Conservation (phyloP, 2,329 filamentous ascomycete genomes). For the Emericellopsis atlantica region DNA sequence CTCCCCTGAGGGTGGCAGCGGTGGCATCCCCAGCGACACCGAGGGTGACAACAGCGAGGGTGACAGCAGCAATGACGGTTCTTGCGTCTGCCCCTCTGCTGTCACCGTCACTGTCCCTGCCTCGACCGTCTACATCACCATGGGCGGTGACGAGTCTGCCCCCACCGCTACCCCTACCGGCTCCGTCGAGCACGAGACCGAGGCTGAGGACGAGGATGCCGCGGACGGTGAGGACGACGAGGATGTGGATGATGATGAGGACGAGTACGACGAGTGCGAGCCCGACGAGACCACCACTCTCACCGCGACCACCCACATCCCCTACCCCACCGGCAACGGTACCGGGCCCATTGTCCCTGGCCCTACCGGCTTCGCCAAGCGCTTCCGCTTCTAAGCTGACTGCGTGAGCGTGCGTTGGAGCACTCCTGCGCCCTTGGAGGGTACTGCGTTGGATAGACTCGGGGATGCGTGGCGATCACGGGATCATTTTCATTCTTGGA, state of each 20-base stretch:
- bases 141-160: conserved; percentile 10
- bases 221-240: conserved; percentile 8
- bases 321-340: conserved; percentile 27
- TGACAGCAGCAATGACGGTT: no score
- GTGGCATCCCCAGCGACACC: conserved; percentile 4
- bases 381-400: conserved; percentile 11
- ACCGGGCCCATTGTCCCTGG: conserved; percentile 15
- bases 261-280: conserved; percentile 2
- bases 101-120: conserved; percentile 17
- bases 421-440: no score
- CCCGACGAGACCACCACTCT: conserved; percentile 2
- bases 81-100: conserved; percentile 7
- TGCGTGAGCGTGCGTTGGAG: no score
- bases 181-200: conserved; percentile 2
- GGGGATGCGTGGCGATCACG: no score
- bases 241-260: conserved; percentile 6
- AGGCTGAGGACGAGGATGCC: conserved; percentile 5
- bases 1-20: conserved; percentile 4
- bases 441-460: no score
- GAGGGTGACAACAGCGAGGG: conserved; percentile 5
- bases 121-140: conserved; percentile 22
- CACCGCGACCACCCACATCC: conserved; percentile 20
- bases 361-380: conserved; percentile 21
- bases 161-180: conserved; percentile 3
- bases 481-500: background rate